Evolutionary conservation across 305 asterid species (phyloP).

Genomic region (Coffea humblotiana): DNA sequence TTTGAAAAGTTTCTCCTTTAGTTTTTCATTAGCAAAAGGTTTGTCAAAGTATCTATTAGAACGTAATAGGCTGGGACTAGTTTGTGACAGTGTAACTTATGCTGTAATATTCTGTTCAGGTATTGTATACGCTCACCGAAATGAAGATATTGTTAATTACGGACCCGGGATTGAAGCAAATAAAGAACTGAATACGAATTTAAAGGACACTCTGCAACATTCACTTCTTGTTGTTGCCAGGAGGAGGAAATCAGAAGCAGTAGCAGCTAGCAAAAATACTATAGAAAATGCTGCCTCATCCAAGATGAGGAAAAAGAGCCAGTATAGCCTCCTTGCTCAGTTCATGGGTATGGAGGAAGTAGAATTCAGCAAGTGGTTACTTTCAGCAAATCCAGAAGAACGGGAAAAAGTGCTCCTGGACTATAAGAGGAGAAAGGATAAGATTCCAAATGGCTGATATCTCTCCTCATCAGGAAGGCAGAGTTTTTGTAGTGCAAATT

Average conservation of each 20-base stretch:
- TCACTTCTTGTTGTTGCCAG: conserved; percentile 26
- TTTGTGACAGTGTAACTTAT: background rate
- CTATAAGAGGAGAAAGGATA: conserved; percentile 35
- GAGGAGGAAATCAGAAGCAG: conserved; percentile 29
- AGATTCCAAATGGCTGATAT: conserved; percentile 22
- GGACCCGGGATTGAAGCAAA: conserved; percentile 34
- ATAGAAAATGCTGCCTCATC: conserved; percentile 28
- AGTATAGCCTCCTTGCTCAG: conserved; percentile 57
- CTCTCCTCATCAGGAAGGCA: background rate
- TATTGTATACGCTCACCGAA: conserved; percentile 84
- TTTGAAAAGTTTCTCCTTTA: background rate
- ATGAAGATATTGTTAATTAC: conserved; percentile 75
- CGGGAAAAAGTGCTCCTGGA: conserved; percentile 34
- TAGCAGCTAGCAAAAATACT: conserved; percentile 27
- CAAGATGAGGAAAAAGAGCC: conserved; percentile 48
- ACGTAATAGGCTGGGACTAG: background rate
- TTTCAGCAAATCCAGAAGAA: conserved; percentile 45
- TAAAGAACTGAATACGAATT: conserved; percentile 19
- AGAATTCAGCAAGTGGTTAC: conserved; percentile 61
- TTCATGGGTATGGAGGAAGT: conserved; percentile 70
- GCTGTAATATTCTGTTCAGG: conserved; percentile 40
- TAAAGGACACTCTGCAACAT: conserved; percentile 25
- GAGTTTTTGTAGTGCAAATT: background rate
- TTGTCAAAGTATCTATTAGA: background rate
- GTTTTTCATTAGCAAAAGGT: background rate